Percentiles rank a stretch among this genome's conserved stretches.
phyloP scores from a whole-genome alignment of 352 stramenopile species.

The Pythium folliculosum region DNA sequence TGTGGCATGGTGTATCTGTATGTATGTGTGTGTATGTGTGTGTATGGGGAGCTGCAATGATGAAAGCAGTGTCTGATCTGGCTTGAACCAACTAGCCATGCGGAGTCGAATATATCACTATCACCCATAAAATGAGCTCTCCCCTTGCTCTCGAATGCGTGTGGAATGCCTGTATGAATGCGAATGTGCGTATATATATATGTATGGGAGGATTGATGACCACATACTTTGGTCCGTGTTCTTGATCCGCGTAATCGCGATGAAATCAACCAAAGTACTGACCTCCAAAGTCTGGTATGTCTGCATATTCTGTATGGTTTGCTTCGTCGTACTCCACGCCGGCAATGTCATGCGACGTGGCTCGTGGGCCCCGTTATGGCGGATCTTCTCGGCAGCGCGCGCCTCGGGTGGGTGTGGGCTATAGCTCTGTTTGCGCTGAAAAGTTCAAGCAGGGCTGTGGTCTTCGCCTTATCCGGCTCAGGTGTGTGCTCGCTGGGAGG shows the following conservation, averaged over 20 bases:
- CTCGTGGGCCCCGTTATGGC: constrained; percentile 24
- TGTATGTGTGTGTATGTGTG: constrained; percentile 21
- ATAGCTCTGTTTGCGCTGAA: constrained; percentile 59
- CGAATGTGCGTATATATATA: too few relatives aligned
- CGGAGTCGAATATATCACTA: constrained; percentile 91
- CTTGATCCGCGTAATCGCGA: constrained; percentile 90
- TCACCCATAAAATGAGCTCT: constrained; percentile 93
- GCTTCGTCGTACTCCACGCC: constrained; percentile 89
- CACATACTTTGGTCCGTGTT: constrained; percentile 92
- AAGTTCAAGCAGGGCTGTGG: constrained; percentile 54
- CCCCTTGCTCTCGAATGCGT: constrained; percentile 22
- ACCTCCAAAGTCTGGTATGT: constrained; percentile 39
- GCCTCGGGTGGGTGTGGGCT: constrained; percentile 5
- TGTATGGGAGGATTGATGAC: constrained; percentile 66
- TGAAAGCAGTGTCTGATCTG: constrained; percentile 81
- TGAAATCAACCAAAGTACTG: constrained; percentile 90
- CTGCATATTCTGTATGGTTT: constrained; percentile 33
- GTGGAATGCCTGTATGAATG: constrained; percentile 1
- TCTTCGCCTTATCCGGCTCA: constrained; percentile 13
- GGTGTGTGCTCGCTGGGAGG: constrained; percentile 13
- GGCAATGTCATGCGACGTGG: constrained; percentile 75
- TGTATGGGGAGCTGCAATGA: constrained; percentile 65
- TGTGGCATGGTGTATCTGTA: constrained; percentile 27
- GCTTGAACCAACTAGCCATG: constrained; percentile 92
- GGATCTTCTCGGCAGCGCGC: not conserved